Evolutionary conservation across 805 yeast species (phyloP).

Genomic region (Candida nemodendra): DNA sequence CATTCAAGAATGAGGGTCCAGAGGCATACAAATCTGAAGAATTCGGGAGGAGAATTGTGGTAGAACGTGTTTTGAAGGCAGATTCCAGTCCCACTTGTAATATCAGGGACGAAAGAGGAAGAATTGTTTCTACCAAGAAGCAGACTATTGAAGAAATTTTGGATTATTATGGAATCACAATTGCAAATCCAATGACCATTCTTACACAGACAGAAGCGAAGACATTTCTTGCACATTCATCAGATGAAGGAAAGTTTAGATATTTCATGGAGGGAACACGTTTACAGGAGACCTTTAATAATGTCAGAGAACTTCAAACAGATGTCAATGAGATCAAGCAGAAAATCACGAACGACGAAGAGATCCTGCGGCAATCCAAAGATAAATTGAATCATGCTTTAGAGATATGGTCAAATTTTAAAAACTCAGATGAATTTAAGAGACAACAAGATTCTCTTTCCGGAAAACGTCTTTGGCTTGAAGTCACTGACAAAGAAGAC

Average conservation of each 20-base stretch:
- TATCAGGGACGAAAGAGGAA: slow-evolving; percentile 52
- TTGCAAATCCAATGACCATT: slow-evolving; percentile 89
- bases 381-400: slow-evolving; percentile 42
- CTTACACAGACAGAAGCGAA: slow-evolving; percentile 93
- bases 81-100: slow-evolving; percentile 54
- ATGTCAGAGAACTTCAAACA: slow-evolving; percentile 42
- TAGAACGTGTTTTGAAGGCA: slow-evolving; percentile 64
- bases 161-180: slow-evolving; percentile 68
- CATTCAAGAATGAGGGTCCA: slow-evolving; percentile 61
- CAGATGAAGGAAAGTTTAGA: slow-evolving; percentile 67
- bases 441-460: slow-evolving; percentile 39
- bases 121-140: slow-evolving; percentile 57
- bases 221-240: slow-evolving; percentile 76
- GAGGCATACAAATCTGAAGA: slow-evolving; percentile 61
- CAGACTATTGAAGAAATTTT: slow-evolving; percentile 66
- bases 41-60: slow-evolving; percentile 66
- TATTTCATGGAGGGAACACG: slow-evolving; percentile 81
- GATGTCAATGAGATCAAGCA: slow-evolving; percentile 42
- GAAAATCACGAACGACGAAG: slow-evolving; percentile 37
- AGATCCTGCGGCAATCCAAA: slow-evolving; percentile 32
- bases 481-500: slow-evolving; percentile 31
- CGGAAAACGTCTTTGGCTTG: slow-evolving; percentile 52
- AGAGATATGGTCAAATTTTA: slow-evolving; percentile 38
- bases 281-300: slow-evolving; percentile 61
- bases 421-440: slow-evolving; percentile 40